Conservation (phyloP, 768 basidiomycete species). For the Leccinum disarticulatum region DNA sequence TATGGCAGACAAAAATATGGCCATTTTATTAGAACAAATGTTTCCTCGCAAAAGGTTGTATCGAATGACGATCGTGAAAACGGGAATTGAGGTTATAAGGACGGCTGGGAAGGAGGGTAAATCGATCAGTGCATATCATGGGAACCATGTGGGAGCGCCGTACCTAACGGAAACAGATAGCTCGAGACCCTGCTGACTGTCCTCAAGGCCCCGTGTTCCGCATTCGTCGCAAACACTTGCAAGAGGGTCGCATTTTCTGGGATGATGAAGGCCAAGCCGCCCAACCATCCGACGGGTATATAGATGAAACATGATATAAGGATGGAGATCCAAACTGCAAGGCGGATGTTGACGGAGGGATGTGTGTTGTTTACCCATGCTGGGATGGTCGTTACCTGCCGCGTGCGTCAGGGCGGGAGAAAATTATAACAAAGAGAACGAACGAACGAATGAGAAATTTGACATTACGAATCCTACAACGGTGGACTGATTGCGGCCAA, state of each 20-base stretch:
- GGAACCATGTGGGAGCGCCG: background rate
- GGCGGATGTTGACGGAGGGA: conserved; percentile 22
- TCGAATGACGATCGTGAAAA: conserved; percentile 25
- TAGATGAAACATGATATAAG: conserved; percentile 26
- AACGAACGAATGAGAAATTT: conserved; percentile 26
- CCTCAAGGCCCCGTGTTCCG: conserved; percentile 3
- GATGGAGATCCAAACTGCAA: conserved; percentile 23
- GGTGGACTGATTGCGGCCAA: conserved; percentile 20
- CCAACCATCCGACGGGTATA: conserved; percentile 25
- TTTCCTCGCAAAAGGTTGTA: conserved; percentile 28
- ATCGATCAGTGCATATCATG: background rate
- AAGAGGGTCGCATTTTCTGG: conserved; percentile 14
- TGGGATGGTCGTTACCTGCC: conserved; percentile 24
- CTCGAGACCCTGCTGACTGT: conserved; percentile 15
- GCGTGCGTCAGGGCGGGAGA: background rate
- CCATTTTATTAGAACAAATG: conserved; percentile 22
- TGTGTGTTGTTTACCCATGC: conserved; percentile 29
- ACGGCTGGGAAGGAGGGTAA: conserved; percentile 13
- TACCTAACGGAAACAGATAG: conserved; percentile 23
- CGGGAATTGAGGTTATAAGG: conserved; percentile 26
- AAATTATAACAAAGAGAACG: background rate
- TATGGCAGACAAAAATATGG: conserved; percentile 26
- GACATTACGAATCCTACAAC: conserved; percentile 26
- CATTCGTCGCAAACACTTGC: conserved; percentile 14
- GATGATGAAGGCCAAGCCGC: conserved; percentile 15